phyloP scores from a whole-genome alignment of 2,329 filamentous ascomycete species.

The Pestalotiopsis sp. region DNA sequence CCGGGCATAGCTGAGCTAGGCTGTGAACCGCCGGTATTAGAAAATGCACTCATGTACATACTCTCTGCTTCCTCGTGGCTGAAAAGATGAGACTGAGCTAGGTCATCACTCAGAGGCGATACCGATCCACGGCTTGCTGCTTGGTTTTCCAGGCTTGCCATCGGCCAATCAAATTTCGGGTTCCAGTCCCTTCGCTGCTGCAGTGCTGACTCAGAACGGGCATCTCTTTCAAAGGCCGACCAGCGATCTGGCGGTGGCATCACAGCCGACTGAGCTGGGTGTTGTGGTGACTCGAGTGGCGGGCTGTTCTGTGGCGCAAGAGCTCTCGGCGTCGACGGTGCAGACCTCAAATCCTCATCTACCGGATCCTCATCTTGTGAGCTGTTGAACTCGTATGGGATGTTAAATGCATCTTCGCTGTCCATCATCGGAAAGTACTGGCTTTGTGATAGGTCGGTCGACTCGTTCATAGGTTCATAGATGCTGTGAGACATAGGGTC shows the following conservation, averaged over 20 bases:
- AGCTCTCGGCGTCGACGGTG: conserved; percentile 56
- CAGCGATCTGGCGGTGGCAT: conserved; percentile 32
- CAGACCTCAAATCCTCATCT: conserved; percentile 34
- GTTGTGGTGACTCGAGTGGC: conserved; percentile 34
- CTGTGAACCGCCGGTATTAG: conserved; percentile 42
- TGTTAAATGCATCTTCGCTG: conserved; percentile 59
- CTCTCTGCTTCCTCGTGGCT: conserved; percentile 82
- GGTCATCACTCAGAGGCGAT: conserved; percentile 40
- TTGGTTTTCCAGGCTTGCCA: conserved; percentile 13
- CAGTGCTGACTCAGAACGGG: conserved; percentile 39
- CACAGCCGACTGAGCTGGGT: conserved; percentile 35
- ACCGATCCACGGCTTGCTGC: conserved; percentile 28
- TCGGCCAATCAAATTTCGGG: not conserved
- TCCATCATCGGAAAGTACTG: conserved; percentile 42
- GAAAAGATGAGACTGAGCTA: conserved; percentile 69
- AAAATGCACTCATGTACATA: conserved; percentile 82
- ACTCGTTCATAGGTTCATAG: conserved; percentile 32
- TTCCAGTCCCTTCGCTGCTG: conserved; percentile 26
- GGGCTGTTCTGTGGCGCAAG: conserved; percentile 33
- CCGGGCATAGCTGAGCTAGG: conserved; percentile 49
- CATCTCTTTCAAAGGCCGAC: conserved; percentile 32
- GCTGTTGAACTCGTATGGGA: conserved; percentile 53
- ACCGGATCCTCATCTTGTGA: conserved; percentile 35
- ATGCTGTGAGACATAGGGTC: conserved; percentile 20
- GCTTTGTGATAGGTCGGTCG: conserved; percentile 35